Base-by-base conservation (phyloP, 768 basidiomycete genomes). In the Calocybe cyanea region DNA sequence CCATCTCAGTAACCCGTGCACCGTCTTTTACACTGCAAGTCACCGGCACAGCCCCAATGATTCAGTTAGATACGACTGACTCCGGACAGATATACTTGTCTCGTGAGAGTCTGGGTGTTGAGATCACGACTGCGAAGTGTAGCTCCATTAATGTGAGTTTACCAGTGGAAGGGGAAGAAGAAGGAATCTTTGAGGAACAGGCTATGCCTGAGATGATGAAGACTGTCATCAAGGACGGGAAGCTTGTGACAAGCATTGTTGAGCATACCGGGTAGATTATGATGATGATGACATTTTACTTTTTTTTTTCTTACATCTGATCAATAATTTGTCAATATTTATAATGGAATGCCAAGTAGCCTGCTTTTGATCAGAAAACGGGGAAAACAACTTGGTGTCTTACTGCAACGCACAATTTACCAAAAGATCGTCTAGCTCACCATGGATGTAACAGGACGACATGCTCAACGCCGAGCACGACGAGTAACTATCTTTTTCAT, bases 171-270 rank as follows among this genome's bases (percentile, higher is more conserved):
- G 90, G 82, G 14, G 92, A 92, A 53, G 92, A 96, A 62, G 92
- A 95, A 8, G 95, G 93, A 5, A 73, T 94, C 36, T 97, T 93
- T 56, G 78, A 79, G 50, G 96, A 99, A 64, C 82, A 83, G 52
- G 76, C 95, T 0, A 71, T 99, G 15, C 95, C 96, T 0, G 96
- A 99, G 69, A 98, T 96, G 90, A 73, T 99, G 65, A 91, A 81
- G 75, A 90, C 89, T 15, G 76, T 81, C 28, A 72, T 99, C 20
- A 69, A 80, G 59, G 69, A 77, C 50, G 94, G 95, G 9, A 95
- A 87, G 65, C 68, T 98, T 47, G 78, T 92, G 30, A 97, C 95
- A 14, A 83, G 72, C 10, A 80, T 96, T 20, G 87, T 98, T 7
- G 93, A 98, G 64, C 95, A 98, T 55, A 67, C 67, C 55, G 85